These are phyloP conservation scores for Chlorophyllum brunneum DNA, from an alignment of 768 basidiomycete species.

Conservation along the genomic window DNA sequence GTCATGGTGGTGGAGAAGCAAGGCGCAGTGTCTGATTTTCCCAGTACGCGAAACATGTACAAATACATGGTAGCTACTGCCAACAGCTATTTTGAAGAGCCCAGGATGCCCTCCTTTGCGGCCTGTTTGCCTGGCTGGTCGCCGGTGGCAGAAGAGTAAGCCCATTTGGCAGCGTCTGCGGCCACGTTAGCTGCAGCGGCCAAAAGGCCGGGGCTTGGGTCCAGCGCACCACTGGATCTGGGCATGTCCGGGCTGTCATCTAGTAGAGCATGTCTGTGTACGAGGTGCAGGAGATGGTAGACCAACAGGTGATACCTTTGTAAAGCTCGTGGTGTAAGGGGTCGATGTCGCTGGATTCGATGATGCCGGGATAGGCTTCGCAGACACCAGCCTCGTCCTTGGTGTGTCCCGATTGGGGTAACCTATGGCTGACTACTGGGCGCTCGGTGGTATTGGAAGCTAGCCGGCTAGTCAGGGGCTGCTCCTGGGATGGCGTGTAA, in stretches of 20 bases:
- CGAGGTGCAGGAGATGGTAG: not conserved
- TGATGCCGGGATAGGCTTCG: conserved; percentile 52
- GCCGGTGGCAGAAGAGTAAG: conserved; percentile 32
- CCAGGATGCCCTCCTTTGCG: conserved; percentile 24
- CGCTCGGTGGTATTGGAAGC: not conserved
- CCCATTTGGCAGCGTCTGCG: conserved; percentile 25
- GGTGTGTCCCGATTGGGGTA: conserved; percentile 13
- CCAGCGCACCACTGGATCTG: conserved; percentile 13
- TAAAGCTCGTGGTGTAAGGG: conserved; percentile 44
- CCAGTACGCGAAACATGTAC: conserved; percentile 10
- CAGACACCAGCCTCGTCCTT: conserved; percentile 43
- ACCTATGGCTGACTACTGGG: not conserved
- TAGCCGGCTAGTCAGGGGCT: not conserved
- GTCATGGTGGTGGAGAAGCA: conserved; percentile 47
- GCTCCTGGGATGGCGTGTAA: conserved; percentile 23
- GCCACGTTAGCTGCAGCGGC: conserved; percentile 21
- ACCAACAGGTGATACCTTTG: conserved; percentile 30
- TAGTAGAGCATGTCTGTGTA: conserved; percentile 11
- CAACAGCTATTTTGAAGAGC: not conserved
- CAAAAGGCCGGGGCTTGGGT: conserved; percentile 13
- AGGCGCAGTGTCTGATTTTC: conserved; percentile 4
- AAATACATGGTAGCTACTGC: not conserved
- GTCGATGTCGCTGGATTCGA: conserved; percentile 50
- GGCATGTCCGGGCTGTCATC: conserved; percentile 40
- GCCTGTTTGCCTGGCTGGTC: conserved; percentile 30